Evolutionary conservation across 352 stramenopile species (phyloP).

Genomic region (Phytophthora cajani): DNA sequence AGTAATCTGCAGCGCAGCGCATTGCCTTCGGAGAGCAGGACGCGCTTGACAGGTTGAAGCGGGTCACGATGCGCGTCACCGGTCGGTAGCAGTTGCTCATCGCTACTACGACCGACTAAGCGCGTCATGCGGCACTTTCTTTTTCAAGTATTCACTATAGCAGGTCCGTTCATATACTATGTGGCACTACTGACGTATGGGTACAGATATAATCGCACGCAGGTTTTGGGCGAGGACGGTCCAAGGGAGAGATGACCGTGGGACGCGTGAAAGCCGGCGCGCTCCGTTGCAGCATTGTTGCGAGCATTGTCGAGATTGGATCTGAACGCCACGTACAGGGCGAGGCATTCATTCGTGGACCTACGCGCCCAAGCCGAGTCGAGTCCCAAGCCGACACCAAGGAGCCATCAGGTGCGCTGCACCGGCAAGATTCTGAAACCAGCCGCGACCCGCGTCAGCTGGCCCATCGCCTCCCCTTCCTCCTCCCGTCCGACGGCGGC

Average conservation of each 20-base stretch:
- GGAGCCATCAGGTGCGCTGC: background rate
- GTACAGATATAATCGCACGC: no score
- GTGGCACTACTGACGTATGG: no score
- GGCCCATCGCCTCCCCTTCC: no score
- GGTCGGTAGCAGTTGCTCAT: no score
- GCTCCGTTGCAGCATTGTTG: constrained; percentile 19
- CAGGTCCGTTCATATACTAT: no score
- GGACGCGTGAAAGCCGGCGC: constrained; percentile 4
- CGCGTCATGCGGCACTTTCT: no score
- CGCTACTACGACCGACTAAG: no score
- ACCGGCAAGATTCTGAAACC: background rate
- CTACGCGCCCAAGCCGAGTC: background rate
- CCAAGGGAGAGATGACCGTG: constrained; percentile 22
- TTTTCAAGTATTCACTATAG: no score
- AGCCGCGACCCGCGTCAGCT: background rate
- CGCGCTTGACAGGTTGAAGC: no score
- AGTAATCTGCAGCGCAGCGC: no score
- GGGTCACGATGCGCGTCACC: no score
- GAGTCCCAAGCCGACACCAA: background rate
- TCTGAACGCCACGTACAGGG: background rate
- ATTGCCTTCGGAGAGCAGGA: no score
- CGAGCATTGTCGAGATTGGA: background rate
- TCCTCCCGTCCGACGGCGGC: background rate
- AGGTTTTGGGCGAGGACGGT: constrained; percentile 6
- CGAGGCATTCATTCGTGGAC: background rate